Evolutionary conservation across 257 asterid genomes (phyloP).

Genomic region (Solanum infundibuliforme): DNA sequence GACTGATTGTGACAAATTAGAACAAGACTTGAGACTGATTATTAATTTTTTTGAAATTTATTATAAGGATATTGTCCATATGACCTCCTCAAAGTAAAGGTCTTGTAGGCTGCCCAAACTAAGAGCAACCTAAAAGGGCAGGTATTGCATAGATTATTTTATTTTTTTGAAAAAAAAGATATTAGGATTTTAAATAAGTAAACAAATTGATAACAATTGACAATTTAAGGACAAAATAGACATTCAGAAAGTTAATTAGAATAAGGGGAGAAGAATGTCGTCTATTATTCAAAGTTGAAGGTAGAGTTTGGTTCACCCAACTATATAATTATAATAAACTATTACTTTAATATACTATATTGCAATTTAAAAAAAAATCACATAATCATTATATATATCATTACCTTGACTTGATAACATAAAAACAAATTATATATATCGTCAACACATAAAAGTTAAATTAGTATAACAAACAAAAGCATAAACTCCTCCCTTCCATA

Average conservation of each 20-base stretch:
- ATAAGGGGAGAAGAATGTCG: background rate
- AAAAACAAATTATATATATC: background rate
- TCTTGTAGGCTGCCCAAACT: background rate
- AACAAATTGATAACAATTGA: too few relatives aligned
- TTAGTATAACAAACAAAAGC: background rate
- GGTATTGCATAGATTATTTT: background rate
- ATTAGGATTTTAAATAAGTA: background rate
- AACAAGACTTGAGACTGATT: too few relatives aligned
- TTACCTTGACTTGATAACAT: background rate
- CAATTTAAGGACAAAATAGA: too few relatives aligned
- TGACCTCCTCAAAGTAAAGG: background rate
- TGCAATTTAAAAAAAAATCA: background rate
- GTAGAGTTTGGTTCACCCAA: background rate
- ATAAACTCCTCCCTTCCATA: background rate
- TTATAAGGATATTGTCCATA: fast-evolving
- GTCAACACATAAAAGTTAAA: background rate
- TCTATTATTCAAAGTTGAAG: too few relatives aligned
- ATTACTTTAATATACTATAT: too few relatives aligned
- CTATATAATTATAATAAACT: background rate
- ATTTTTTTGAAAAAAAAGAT: too few relatives aligned
- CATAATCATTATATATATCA: too few relatives aligned
- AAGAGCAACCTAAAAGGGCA: background rate
- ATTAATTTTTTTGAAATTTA: too few relatives aligned
- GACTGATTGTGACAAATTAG: too few relatives aligned
- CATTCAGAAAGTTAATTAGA: too few relatives aligned